phyloP scores from a whole-genome alignment of 2,329 filamentous ascomycete species.

The Fusarium stilboides region DNA sequence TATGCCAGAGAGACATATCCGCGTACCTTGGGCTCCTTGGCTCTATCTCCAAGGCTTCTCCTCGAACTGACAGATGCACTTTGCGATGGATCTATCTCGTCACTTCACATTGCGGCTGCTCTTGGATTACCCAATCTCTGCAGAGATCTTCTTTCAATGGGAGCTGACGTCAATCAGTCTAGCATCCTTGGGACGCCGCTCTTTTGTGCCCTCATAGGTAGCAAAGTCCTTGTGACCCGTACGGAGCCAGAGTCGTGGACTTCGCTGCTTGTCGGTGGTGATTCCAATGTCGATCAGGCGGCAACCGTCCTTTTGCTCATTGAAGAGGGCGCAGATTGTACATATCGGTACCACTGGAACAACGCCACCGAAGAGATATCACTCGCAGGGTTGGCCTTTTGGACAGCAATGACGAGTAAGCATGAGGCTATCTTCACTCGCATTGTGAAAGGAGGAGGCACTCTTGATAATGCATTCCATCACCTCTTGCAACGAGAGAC shows the following conservation, averaged over 20 bases:
- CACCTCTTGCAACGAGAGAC: slow-evolving; percentile 33
- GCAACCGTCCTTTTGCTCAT: slow-evolving; percentile 47
- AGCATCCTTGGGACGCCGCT: slow-evolving; percentile 53
- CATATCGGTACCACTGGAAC: slow-evolving; percentile 36
- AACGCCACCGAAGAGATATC: slow-evolving; percentile 37
- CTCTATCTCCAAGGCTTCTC: slow-evolving; percentile 43
- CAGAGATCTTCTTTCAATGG: slow-evolving; percentile 44
- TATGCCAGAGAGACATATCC: slow-evolving; percentile 53
- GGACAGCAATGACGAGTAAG: slow-evolving; percentile 45
- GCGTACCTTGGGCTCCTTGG: slow-evolving; percentile 38
- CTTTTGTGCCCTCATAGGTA: slow-evolving; percentile 55
- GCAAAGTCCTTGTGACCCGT: slow-evolving; percentile 43
- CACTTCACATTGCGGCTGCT: slow-evolving; percentile 56
- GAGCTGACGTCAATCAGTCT: slow-evolving; percentile 39
- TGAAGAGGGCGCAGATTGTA: slow-evolving; percentile 40
- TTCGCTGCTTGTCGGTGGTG: slow-evolving; percentile 28
- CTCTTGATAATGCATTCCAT: slow-evolving; percentile 38
- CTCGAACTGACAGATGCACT: slow-evolving; percentile 52
- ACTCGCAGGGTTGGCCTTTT: slow-evolving; percentile 48
- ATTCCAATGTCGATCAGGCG: slow-evolving; percentile 30
- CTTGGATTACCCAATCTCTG: slow-evolving; percentile 53
- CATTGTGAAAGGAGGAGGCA: slow-evolving; percentile 32
- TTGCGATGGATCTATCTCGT: slow-evolving; percentile 48
- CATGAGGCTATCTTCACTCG: slow-evolving; percentile 47
- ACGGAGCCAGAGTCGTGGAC: slow-evolving; percentile 44